Conservation (phyloP, 1,284 basidiomycete genomes). For the Porphyrellus sp. region DNA sequence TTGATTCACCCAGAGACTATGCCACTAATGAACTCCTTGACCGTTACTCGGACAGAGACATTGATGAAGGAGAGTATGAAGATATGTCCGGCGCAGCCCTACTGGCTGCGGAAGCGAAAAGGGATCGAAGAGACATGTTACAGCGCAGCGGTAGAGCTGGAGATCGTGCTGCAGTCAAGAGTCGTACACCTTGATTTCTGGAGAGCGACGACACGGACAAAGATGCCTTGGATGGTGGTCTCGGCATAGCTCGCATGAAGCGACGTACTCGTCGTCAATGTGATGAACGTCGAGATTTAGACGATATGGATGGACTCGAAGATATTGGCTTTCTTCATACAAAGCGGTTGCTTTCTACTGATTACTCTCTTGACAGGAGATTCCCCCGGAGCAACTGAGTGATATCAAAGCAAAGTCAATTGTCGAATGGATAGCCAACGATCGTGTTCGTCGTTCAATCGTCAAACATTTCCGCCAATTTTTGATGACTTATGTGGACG, state of each 20-base stretch:
- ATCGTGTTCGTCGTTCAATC: conserved; percentile 87
- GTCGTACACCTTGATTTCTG: conserved; percentile 81
- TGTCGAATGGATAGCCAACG: conserved; percentile 94
- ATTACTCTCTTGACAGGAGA: conserved; percentile 55
- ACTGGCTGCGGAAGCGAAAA: conserved; percentile 82
- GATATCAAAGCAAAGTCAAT: conserved; percentile 98
- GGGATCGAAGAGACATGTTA: conserved; percentile 85
- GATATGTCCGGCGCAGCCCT: conserved; percentile 74
- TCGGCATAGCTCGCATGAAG: conserved; percentile 67
- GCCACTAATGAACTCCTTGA: conserved; percentile 81
- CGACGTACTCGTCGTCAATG: conserved; percentile 80
- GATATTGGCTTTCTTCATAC: conserved; percentile 51
- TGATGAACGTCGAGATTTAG: conserved; percentile 81
- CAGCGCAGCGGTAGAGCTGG: conserved; percentile 65
- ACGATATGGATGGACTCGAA: conserved; percentile 82
- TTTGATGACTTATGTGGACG: conserved; percentile 93
- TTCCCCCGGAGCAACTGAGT: conserved; percentile 93
- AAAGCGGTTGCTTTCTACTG: conserved; percentile 1
- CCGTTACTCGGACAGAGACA: conserved; percentile 80
- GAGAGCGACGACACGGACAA: conserved; percentile 66
- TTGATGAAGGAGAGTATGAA: conserved; percentile 79
- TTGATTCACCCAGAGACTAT: conserved; percentile 70
- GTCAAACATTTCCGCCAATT: conserved; percentile 93
- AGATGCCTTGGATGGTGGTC: conserved; percentile 55
- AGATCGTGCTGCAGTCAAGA: conserved; percentile 68